phyloP scores from a whole-genome alignment of 1,284 basidiomycete genomes.

The Fomitopsis pinicola region DNA sequence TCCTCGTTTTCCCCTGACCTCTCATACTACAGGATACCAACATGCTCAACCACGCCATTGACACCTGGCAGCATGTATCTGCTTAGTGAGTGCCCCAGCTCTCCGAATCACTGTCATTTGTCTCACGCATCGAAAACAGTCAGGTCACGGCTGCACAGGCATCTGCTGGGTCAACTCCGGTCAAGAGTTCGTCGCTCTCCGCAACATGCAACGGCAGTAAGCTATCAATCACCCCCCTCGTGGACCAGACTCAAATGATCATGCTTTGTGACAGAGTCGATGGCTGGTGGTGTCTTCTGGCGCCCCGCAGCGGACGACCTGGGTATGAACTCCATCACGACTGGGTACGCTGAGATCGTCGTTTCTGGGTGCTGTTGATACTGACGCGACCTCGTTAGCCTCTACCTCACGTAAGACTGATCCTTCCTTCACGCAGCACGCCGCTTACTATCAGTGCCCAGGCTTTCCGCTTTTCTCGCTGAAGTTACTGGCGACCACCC shows the following conservation, averaged over 20 bases:
- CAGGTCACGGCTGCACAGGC: constrained; percentile 34
- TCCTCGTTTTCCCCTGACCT: too few relatives aligned
- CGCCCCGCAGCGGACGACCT: constrained; percentile 36
- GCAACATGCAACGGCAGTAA: constrained; percentile 35
- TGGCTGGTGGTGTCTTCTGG: constrained; percentile 39
- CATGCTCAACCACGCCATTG: constrained; percentile 38
- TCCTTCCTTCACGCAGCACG: not conserved
- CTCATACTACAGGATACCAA: constrained; percentile 19
- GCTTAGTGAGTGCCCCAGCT: constrained; percentile 32
- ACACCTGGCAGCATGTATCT: constrained; percentile 45
- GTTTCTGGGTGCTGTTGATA: not conserved
- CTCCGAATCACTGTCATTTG: not conserved
- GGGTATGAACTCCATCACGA: constrained; percentile 43
- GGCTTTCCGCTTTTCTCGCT: constrained; percentile 41
- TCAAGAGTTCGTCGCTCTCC: constrained; percentile 36
- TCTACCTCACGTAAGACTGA: constrained; percentile 18
- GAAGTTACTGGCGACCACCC: constrained; percentile 35
- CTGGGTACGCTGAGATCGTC: constrained; percentile 31
- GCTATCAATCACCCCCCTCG: not conserved
- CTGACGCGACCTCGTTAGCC: constrained; percentile 16
- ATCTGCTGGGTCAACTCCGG: constrained; percentile 29
- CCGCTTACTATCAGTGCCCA: not conserved
- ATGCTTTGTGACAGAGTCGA: constrained; percentile 16
- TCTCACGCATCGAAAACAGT: constrained; percentile 20
- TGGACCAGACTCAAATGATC: not conserved